A percentile compares a stretch with the other conserved stretches of the same genome.
phyloP scores from a whole-genome alignment of 192 early-diverging fungal species.

The Coemansia pectinata region DNA sequence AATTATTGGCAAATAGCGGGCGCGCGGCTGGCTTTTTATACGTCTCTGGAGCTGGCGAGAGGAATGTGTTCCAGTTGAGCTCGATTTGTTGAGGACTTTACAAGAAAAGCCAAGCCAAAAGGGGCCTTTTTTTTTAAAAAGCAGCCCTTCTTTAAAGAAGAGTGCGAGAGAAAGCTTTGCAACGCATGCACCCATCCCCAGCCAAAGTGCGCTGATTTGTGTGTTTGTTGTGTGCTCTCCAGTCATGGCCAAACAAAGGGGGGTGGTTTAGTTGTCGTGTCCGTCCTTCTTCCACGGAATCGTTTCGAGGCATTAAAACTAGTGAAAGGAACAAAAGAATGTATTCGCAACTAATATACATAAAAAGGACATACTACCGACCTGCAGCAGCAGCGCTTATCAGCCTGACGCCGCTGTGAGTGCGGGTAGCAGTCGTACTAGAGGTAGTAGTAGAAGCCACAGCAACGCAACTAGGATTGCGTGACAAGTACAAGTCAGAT shows the following conservation, averaged over 20 bases:
- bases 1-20: background rate
- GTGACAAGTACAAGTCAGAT: conserved; percentile 23
- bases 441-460: background rate
- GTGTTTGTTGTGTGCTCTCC: background rate
- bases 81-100: background rate
- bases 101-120: background rate
- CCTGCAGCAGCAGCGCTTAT: background rate
- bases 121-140: background rate
- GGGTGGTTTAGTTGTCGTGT: background rate
- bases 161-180: background rate
- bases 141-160: background rate
- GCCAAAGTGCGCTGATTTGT: background rate
- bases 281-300: background rate
- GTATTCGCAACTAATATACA: background rate
- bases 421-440: background rate
- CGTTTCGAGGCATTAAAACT: too few species aligned
- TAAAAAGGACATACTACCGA: background rate
- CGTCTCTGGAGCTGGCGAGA: background rate
- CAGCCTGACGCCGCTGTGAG: background rate
- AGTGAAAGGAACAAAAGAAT: background rate
- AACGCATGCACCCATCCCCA: background rate
- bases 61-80: background rate
- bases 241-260: background rate
- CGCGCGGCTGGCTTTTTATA: background rate
- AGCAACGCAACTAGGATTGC: conserved; percentile 6